phyloP scores from a whole-genome alignment of 306 rosid species.

The Medicago arabica region DNA sequence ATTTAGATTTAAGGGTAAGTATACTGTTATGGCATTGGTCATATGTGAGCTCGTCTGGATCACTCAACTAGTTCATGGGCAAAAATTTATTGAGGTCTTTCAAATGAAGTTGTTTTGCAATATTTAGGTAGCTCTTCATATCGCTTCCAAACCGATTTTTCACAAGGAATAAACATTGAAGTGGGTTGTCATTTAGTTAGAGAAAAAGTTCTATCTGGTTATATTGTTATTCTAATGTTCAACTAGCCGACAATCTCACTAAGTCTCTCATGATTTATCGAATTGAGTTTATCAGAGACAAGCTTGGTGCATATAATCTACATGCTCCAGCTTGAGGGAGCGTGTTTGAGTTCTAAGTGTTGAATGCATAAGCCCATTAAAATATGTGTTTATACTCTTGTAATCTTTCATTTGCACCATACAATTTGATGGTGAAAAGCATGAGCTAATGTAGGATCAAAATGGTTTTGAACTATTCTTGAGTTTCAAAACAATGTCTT shows the following conservation, averaged over 20 bases:
- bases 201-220: too few relatives aligned
- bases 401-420: neutral
- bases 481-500: conserved; percentile 3
- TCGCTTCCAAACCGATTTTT: neutral
- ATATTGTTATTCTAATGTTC: neutral
- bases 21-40: neutral
- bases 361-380: neutral
- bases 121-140: neutral
- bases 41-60: neutral
- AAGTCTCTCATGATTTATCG: neutral
- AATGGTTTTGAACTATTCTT: conserved; percentile 5
- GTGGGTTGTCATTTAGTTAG: neutral
- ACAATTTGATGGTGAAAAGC: neutral
- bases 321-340: neutral
- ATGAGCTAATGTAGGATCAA: neutral
- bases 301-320: neutral
- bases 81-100: neutral
- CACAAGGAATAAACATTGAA: neutral
- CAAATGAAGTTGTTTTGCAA: neutral
- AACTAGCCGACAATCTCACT: neutral
- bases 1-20: neutral
- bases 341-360: neutral
- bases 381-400: neutral
- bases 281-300: neutral
- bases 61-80: too few relatives aligned